Evolutionary conservation across 2,329 filamentous ascomycete genomes (phyloP).

Genomic region (Cryphonectria radicalis): DNA sequence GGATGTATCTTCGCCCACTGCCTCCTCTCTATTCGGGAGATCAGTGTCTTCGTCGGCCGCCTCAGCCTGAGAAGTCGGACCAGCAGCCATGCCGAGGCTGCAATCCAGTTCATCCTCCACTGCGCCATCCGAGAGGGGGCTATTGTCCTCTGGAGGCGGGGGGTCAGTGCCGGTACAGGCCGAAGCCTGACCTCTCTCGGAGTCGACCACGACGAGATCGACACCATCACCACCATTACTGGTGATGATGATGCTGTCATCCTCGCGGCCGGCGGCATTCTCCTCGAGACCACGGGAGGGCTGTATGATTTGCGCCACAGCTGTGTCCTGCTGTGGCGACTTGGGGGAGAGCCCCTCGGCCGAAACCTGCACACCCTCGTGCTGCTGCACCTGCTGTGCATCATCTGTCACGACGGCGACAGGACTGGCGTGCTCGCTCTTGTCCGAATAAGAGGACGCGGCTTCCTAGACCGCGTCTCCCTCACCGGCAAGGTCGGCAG

Average conservation of each 20-base stretch:
- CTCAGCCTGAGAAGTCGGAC: neutral
- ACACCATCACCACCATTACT: neutral
- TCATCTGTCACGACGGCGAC: neutral
- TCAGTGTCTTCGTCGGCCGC: neutral
- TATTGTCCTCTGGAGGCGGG: neutral
- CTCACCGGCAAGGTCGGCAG: neutral
- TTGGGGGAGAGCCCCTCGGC: neutral
- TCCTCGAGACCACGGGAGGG: neutral
- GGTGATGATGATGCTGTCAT: neutral
- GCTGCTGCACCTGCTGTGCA: neutral
- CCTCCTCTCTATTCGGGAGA: neutral
- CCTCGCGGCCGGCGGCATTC: neutral
- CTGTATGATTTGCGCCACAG: neutral
- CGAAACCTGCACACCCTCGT: neutral
- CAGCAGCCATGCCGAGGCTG: neutral
- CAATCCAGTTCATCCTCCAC: neutral
- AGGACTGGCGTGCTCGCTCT: neutral
- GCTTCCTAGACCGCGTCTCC: neutral
- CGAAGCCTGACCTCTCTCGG: neutral
- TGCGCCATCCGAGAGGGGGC: neutral
- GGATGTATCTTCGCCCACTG: neutral
- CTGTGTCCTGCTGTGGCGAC: slow-evolving; percentile 1
- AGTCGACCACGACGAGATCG: neutral
- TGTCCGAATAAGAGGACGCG: neutral
- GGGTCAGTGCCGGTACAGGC: neutral